Percentiles rank a stretch among this genome's conserved stretches.
Evolutionary conservation across 2,329 filamentous ascomycete genomes (phyloP).

Genomic region (Fusarium fujikuroi): DNA sequence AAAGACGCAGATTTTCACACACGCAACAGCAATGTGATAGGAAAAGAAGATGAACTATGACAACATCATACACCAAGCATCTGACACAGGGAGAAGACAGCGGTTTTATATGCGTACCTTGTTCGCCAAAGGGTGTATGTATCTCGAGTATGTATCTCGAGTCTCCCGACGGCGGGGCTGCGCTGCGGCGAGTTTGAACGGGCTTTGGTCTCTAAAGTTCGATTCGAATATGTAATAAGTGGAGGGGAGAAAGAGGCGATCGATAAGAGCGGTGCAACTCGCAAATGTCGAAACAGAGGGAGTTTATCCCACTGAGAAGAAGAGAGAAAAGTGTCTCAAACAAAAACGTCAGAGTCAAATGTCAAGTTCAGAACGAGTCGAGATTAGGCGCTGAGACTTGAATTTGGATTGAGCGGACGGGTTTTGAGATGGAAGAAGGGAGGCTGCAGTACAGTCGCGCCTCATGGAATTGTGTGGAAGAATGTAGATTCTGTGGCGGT

Average conservation of each 20-base stretch:
- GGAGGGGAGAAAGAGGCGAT: slow-evolving; percentile 23
- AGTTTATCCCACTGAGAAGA: slow-evolving; percentile 18
- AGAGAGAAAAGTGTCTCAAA: slow-evolving; percentile 31
- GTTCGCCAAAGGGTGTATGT: slow-evolving; percentile 35
- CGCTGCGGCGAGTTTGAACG: slow-evolving; percentile 40
- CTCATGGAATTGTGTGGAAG: slow-evolving; percentile 58
- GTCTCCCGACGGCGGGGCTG: slow-evolving; percentile 43
- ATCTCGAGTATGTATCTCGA: slow-evolving; percentile 42
- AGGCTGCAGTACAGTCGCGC: slow-evolving; percentile 49
- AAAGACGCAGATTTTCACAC: slow-evolving; percentile 14
- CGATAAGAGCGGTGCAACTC: slow-evolving; percentile 9
- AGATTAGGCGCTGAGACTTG: slow-evolving; percentile 36
- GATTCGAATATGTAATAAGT: slow-evolving; percentile 39
- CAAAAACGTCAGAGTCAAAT: slow-evolving; percentile 23
- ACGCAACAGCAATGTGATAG: not conserved
- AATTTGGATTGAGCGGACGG: slow-evolving; percentile 36
- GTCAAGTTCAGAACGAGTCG: slow-evolving; percentile 30
- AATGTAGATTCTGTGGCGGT: slow-evolving; percentile 55
- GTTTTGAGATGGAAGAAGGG: slow-evolving; percentile 45
- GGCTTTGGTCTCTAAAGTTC: slow-evolving; percentile 37
- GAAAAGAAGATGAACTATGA: not conserved
- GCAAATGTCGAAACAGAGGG: not conserved
- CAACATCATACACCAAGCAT: not conserved
- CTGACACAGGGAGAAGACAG: not conserved
- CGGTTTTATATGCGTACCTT: slow-evolving; percentile 39